A percentile compares a stretch with the other conserved stretches of the same genome.
Conservation (phyloP, 2,329 filamentous ascomycete species). For the Trichoderma sp. region DNA sequence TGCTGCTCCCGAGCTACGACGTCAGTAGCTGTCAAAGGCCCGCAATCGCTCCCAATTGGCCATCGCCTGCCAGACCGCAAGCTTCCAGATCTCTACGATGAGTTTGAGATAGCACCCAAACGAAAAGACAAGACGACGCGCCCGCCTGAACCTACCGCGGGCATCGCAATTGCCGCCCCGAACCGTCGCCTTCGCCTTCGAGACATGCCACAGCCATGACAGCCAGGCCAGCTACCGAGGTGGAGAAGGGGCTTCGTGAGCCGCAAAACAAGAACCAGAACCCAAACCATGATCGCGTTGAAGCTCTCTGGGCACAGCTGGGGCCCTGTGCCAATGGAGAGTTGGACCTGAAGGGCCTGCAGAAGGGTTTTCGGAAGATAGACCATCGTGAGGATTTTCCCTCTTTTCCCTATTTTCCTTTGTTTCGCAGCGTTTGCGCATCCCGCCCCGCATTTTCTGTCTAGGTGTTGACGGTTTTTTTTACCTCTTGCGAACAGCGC, state of each 20-base stretch:
- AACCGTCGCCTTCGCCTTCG: conserved; percentile 24
- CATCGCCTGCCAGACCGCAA: conserved; percentile 19
- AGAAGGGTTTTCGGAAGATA: conserved; percentile 81
- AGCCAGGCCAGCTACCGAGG: conserved; percentile 52
- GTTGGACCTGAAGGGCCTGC: conserved; percentile 80
- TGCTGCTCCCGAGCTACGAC: conserved; percentile 21
- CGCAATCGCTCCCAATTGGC: conserved; percentile 19
- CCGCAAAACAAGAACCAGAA: conserved; percentile 76
- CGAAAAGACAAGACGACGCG: conserved; percentile 22
- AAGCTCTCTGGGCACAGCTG: conserved; percentile 80
- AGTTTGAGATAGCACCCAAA: conserved; percentile 18
- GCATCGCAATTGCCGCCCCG: conserved; percentile 17
- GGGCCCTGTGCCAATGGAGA: conserved; percentile 76
- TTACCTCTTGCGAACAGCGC: conserved; percentile 41
- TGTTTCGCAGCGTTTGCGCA: not conserved
- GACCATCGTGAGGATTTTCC: conserved; percentile 74
- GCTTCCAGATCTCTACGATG: conserved; percentile 22
- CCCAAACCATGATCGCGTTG: conserved; percentile 68
- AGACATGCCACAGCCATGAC: conserved; percentile 43
- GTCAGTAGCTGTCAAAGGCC: conserved; percentile 17
- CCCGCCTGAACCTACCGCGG: conserved; percentile 20
- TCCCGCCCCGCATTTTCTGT: not conserved
- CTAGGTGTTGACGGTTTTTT: not conserved
- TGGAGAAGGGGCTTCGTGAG: conserved; percentile 70
- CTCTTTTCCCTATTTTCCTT: not conserved